Percentiles rank a stretch among this genome's conserved stretches.
These are phyloP conservation scores for Galerina marginata DNA, from an alignment of 768 basidiomycete genomes.

Conservation along the genomic window DNA sequence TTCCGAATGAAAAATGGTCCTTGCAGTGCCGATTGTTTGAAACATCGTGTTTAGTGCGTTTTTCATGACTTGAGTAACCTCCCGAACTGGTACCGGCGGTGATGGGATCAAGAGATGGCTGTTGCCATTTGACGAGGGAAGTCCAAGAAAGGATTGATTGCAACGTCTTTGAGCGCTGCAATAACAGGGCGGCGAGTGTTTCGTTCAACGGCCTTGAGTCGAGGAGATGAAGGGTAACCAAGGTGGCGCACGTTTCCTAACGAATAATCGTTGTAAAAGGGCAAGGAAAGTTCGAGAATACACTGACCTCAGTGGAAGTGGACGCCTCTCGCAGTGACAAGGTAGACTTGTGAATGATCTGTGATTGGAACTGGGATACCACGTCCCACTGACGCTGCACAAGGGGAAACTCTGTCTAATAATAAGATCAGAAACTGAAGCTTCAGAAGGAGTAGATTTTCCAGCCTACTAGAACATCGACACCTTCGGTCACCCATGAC, in stretches of 20 bases:
- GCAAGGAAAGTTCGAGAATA: not conserved
- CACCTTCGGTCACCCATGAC: slow-evolving; percentile 60
- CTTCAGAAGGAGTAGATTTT: not conserved
- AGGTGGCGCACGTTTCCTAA: slow-evolving; percentile 76
- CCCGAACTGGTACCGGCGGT: slow-evolving; percentile 31
- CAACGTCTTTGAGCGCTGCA: slow-evolving; percentile 70
- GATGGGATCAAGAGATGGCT: not conserved
- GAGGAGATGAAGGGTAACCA: slow-evolving; percentile 86
- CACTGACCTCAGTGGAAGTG: slow-evolving; percentile 56
- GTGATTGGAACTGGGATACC: slow-evolving; percentile 83
- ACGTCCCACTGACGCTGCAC: slow-evolving; percentile 94
- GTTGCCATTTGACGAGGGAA: not conserved
- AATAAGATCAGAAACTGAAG: not conserved
- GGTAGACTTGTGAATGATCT: slow-evolving; percentile 89
- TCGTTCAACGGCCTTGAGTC: slow-evolving; percentile 84
- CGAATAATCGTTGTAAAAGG: not conserved
- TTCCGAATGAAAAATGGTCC: slow-evolving; percentile 58
- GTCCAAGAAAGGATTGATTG: slow-evolving; percentile 48
- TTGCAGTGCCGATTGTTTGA: slow-evolving; percentile 61
- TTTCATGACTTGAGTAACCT: slow-evolving; percentile 60
- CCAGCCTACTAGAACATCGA: slow-evolving; percentile 63
- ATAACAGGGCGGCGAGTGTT: slow-evolving; percentile 70
- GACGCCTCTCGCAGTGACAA: slow-evolving; percentile 71
- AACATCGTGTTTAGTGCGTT: slow-evolving; percentile 59
- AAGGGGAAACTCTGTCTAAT: slow-evolving; percentile 83